Base-by-base conservation (phyloP, 2,329 filamentous ascomycete genomes). In the Cytospora paraplurivora region DNA sequence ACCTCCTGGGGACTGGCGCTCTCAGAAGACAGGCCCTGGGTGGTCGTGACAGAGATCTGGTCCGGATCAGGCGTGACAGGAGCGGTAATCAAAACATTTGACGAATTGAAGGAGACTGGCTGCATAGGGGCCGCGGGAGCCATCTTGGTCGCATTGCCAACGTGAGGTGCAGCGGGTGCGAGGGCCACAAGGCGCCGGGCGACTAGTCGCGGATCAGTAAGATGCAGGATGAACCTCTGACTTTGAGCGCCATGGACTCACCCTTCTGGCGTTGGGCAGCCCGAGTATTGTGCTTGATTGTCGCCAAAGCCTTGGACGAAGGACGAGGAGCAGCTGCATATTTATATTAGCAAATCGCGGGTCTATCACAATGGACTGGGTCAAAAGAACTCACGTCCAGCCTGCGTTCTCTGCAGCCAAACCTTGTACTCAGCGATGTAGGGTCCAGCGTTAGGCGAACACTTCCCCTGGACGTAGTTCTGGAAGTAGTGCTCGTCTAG, bases 401-500 rank as follows among this genome's bases (percentile, higher is more conserved):
- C 50, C 37, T 19, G 1, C 8, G 35, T 34, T 6, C 44, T 10
- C 27, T 35, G n/a, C 11, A 63, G 19, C 41, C 32, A 47, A 27
- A 10, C 32, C 6, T 17, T 10, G 37, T 65, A 63, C 7, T 51
- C 6, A 8, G 15, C n/a, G 35, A 65, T 33, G n/a, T 19, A 21
- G 3, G 2, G 15, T 5, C 4, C 21, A 3, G 70, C 70, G 4
- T 70, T 59, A 7, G 70, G 72, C 0, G 74, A 75, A 47, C 68
- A 69, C 0, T 64, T 65, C 13, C 64, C 56, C 8, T 68, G 66
- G 8, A 68, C 59, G 2, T 67, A 65, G 38, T 75, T 76, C 38
- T 73, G 71, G 41, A 73, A 74, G 54, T 68, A 74, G 37, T 76
- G 74, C 62, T 76, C 73, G 33, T 72, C 74, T 75, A 13, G 13